Evolutionary conservation across 2,329 filamentous ascomycete species (phyloP), one percentile per base, ranked within the genome.

Genomic region (Pyrenochaeta sp.): DNA sequence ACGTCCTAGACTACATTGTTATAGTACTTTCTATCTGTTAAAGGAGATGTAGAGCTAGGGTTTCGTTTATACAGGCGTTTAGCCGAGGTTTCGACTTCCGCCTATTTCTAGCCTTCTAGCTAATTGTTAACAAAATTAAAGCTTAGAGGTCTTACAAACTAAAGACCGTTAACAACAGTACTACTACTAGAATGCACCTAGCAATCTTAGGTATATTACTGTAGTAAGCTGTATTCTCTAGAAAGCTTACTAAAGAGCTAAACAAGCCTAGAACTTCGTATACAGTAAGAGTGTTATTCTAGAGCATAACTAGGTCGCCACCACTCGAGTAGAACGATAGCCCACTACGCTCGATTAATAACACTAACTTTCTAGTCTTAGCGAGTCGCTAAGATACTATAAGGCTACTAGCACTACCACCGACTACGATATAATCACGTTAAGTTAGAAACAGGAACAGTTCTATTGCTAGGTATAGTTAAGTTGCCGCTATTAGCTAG

Each of bases 371-470:
- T 21, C 69, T 68, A 15, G 66, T 61, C 55, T 74, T 69, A 5
- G 67, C 68, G 7, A 74, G 59, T 11, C 69, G 61, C 44, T 68
- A 61, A 3, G 71, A 70, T 1, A 63, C 60, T 14, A 73, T 56
- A 43, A 74, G 57, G 15, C 72, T 71, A 4, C 69, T 62, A 9
- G 69, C 62, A 13, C 72, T 71, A 19, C 63, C 72, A 27, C 72
- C 71, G 1, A 68, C 71, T 7, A 74, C 64, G 13, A 74, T 74
- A 36, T 71, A 71, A 35, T 74, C 72, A 45, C 72, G 71, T 72
- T 2, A 48, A 43, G 56, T 72, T 72, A 6, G 40, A 49, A 11
- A 42, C 24, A 14, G 42, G 18, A 4, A 44, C 31, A 4, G 50
- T 50, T 3, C 37, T 39, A 26, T 53, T 48, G 29, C n/a, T 32